Evolutionary conservation across 257 asterid genomes (phyloP).

Genomic region (Capsicum chinense): DNA sequence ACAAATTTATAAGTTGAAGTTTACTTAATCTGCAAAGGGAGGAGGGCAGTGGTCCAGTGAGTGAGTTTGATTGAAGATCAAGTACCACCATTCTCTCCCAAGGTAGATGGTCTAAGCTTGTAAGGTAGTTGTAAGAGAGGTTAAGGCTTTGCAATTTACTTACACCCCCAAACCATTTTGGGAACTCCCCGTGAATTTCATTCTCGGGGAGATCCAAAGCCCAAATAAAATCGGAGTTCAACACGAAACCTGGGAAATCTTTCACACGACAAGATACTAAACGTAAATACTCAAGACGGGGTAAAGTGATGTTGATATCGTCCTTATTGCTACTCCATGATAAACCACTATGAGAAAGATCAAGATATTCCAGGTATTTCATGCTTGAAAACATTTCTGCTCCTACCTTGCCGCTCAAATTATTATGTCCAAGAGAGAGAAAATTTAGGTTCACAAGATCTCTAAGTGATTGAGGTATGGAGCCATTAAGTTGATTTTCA

Average conservation of each 20-base stretch:
- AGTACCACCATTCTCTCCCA: not conserved
- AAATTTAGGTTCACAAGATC: too few species aligned
- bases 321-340: slow-evolving; percentile 20
- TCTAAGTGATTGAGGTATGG: too few species aligned
- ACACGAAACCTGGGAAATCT: not conserved
- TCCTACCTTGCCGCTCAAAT: not conserved
- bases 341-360: slow-evolving; percentile 1
- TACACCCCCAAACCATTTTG: not conserved
- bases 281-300: accelerated
- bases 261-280: slow-evolving; percentile 17
- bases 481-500: too few species aligned
- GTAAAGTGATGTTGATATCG: not conserved
- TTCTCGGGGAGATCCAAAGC: not conserved
- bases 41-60: not conserved
- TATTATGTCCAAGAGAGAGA: too few species aligned
- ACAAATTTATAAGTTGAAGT: not conserved
- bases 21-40: accelerated
- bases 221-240: accelerated
- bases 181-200: not conserved
- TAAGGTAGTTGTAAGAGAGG: slow-evolving; percentile 21
- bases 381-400: not conserved
- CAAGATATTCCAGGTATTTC: not conserved
- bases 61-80: slow-evolving; percentile 21
- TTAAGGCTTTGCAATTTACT: not conserved
- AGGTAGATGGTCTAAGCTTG: not conserved